Evolutionary conservation across 176 grass and related monocot species (phyloP).

Genomic region (Triticum monococcum): DNA sequence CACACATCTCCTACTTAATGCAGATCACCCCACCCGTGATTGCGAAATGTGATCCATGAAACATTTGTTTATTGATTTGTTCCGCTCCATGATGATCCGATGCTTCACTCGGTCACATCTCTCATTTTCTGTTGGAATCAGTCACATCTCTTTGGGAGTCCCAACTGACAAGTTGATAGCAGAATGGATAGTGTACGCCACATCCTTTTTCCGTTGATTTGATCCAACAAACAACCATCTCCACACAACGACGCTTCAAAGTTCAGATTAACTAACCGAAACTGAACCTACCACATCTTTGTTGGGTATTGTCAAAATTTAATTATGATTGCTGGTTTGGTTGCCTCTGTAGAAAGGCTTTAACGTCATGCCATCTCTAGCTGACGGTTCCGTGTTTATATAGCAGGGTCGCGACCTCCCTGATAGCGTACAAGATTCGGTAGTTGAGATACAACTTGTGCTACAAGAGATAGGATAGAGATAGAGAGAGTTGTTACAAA

Average conservation of each 20-base stretch:
- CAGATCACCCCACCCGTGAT: constrained; percentile 66
- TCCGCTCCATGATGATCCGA: constrained; percentile 25
- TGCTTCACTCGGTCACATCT: constrained; percentile 35
- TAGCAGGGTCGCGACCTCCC: too few relatives aligned
- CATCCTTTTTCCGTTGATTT: not conserved
- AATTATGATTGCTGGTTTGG: not conserved
- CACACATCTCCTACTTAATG: constrained; percentile 60
- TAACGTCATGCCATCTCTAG: too few relatives aligned
- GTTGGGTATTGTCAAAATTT: not conserved
- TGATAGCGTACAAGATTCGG: too few relatives aligned
- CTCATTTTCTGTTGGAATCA: not conserved
- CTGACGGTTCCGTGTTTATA: too few relatives aligned
- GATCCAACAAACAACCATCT: not conserved
- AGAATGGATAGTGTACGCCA: constrained; percentile 11
- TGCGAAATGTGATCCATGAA: constrained; percentile 54
- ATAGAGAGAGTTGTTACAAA: too few relatives aligned
- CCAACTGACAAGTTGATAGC: not conserved
- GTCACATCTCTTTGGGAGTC: constrained; percentile 29
- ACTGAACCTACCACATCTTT: not conserved
- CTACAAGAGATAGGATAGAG: too few relatives aligned
- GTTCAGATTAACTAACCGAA: not conserved
- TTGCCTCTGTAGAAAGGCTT: too few relatives aligned
- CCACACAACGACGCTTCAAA: not conserved
- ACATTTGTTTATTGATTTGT: constrained; percentile 6
- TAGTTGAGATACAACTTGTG: too few relatives aligned